Base-by-base conservation (phyloP, 768 basidiomycete species). In the Strobilomyces dryophilus region DNA sequence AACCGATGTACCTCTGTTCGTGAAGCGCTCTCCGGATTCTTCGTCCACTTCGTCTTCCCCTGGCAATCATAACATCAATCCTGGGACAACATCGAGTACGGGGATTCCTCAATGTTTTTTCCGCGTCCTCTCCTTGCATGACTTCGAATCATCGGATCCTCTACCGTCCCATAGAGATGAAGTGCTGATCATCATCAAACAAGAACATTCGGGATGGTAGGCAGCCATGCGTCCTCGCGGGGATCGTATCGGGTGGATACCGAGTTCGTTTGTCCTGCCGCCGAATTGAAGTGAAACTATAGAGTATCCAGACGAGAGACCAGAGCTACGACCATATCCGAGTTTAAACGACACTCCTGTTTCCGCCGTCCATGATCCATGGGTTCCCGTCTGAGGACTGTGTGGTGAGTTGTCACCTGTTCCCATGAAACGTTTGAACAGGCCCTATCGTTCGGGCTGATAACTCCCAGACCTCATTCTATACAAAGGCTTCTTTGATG, bases 141-240 rank as follows among this genome's bases (percentile, higher is more conserved):
- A 89, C 68, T 90, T 87, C 60, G 64, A 73, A 21, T 79, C 86
- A 4, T 71, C 77, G 21, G 89, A 89, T 58, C 67, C 74, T 51
- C 74, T 90, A 17, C 70, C 79, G 4, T 89, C 91, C 66, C 69
- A 68, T 37, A 79, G 79, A 70, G 80, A 81, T 55, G 88, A 90
- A 57, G 78, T 89, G 20, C 69, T 92, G 27, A 78, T 80, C 21
- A 73, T 91, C 47, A 74, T 91, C 42, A 82, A 82, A 66, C 76
- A 80, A 66, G 86, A 89, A 66, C 75, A 78, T 12, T 79, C 83
- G 2, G 89, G 89, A 10, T 91, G 88, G 89, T 91, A 88, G 87
- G 88, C 85, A 18, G 89, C 88, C 18, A 78, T 86, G 70, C 74
- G 81, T 21, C 69, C 70, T 11, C 74, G 74, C 35, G 78, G 77